Base-by-base conservation (phyloP, 768 basidiomycete species). In the Trametopsis cervina region DNA sequence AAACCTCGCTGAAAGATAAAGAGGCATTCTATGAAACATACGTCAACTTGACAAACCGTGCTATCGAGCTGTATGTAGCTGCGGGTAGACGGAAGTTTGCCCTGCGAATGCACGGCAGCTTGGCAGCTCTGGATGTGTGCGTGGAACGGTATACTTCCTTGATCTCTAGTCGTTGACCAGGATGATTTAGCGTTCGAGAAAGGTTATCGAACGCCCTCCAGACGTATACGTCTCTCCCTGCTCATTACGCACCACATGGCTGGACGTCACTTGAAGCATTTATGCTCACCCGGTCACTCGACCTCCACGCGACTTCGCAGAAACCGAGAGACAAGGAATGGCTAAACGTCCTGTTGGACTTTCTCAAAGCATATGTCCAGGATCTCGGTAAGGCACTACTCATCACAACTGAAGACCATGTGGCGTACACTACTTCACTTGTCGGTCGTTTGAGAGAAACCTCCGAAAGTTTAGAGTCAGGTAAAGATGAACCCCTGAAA, bases 71-170 rank as follows among this genome's bases (percentile, higher is more conserved):
- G 53, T 96, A 91, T 57, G 83, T 80, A 42, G 83, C 78, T 54
- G 84, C 85, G n/a, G 85, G 83, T 15, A 79, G 93, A 38, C 75
- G 83, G 42, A 87, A 95, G 58, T 89, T 86, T 60, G 92, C 91
- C 9, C 68, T 94, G 27, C 86, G 85, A 56, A 66, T 97, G 42
- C 88, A 93, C 52, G 89, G 88, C 1, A 83, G 77, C 57, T 71
- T 97, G 13, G 95, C 93, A 2, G 89, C 87, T 13, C 75, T 98
- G 29, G 93, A 97, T 54, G 64, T 85, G 95, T 97, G 69, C 54
- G 91, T 68, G 23, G 3, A 11, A 26, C 12, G n/a, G 39, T 29
- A n/a, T n/a, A n/a, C n/a, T n/a, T n/a, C n/a, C n/a, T n/a, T n/a
- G n/a, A n/a, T n/a, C 24, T 40, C 21, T 22, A 21, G 6, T 39